These are phyloP conservation scores for Solanum chilense DNA, from an alignment of 257 asterid species.

Conservation along the genomic window DNA sequence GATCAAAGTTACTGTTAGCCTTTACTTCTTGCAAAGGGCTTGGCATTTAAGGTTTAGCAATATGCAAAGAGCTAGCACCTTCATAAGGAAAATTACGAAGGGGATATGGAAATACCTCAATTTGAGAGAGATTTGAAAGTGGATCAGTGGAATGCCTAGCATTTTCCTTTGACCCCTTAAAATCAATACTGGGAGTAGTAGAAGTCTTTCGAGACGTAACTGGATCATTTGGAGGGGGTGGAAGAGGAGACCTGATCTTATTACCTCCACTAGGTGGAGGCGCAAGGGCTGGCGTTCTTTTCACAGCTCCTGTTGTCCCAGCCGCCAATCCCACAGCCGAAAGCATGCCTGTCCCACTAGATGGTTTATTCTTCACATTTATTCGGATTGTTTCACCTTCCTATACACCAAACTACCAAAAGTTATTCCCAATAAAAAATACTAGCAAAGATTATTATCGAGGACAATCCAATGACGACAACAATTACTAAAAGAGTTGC, in stretches of 20 bases:
- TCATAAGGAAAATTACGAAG: not conserved
- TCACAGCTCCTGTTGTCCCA: conserved; percentile 41
- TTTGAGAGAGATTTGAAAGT: conserved; percentile 71
- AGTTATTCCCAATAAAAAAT: not conserved
- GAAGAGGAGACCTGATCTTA: conserved; percentile 81
- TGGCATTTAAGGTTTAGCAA: not conserved
- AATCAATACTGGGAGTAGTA: conserved; percentile 13
- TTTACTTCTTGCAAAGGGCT: not conserved
- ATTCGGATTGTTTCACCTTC: conserved; percentile 97
- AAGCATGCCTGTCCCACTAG: conserved; percentile 86
- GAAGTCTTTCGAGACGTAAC: conserved; percentile 40
- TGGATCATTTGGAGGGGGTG: conserved; percentile 88
- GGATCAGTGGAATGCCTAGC: conserved; percentile 36
- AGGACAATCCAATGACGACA: not conserved
- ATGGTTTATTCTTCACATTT: conserved; percentile 75
- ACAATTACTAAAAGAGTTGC: not conserved
- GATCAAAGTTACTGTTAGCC: not conserved
- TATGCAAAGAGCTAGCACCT: not conserved
- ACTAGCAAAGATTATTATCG: not conserved
- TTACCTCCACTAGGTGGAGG: conserved; percentile 68
- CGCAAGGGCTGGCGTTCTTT: conserved; percentile 59
- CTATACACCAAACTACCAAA: conserved; percentile 24
- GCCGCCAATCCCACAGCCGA: conserved; percentile 63
- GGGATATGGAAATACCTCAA: conserved; percentile 41
- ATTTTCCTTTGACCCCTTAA: conserved; percentile 30